Conservation (phyloP, 2,329 filamentous ascomycete genomes). For the Anthostomella pinea region DNA sequence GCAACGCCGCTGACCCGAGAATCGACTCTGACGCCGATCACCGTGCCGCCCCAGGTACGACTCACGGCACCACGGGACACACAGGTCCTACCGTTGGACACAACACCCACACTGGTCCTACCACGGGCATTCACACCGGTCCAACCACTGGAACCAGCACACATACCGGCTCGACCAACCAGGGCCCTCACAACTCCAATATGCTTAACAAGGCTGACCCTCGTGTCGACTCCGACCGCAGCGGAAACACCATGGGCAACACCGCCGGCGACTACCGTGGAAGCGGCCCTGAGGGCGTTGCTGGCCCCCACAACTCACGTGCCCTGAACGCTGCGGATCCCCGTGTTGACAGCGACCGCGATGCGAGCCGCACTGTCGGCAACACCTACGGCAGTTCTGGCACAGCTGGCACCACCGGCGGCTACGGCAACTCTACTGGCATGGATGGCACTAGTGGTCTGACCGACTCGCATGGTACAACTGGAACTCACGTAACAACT, state of each 20-base stretch:
- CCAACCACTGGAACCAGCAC: conserved; percentile 38
- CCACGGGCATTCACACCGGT: conserved; percentile 24
- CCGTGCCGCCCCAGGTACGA: conserved; percentile 27
- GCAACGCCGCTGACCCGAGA: conserved; percentile 33
- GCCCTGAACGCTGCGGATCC: conserved; percentile 49
- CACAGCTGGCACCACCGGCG: conserved; percentile 17
- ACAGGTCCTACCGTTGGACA: too few species aligned
- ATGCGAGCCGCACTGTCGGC: conserved; percentile 34
- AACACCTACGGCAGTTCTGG: conserved; percentile 32
- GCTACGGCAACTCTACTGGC: too few species aligned
- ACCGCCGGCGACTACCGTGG: conserved; percentile 27
- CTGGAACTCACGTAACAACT: conserved; percentile 8
- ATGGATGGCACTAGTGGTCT: conserved; percentile 13
- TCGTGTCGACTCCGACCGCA: conserved; percentile 51
- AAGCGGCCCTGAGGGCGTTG: conserved; percentile 30
- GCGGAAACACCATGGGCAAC: conserved; percentile 25
- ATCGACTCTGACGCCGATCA: conserved; percentile 34
- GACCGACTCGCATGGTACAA: conserved; percentile 27
- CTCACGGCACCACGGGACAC: conserved; percentile 23
- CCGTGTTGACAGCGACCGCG: conserved; percentile 49
- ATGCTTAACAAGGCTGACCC: conserved; percentile 51
- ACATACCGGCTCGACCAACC: conserved; percentile 24
- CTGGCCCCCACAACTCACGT: conserved; percentile 43
- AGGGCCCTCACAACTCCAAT: conserved; percentile 47
- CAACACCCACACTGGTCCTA: too few species aligned